These are phyloP conservation scores for Moringa oleifera DNA, from an alignment of 345 rosid species.

Conservation along the genomic window DNA sequence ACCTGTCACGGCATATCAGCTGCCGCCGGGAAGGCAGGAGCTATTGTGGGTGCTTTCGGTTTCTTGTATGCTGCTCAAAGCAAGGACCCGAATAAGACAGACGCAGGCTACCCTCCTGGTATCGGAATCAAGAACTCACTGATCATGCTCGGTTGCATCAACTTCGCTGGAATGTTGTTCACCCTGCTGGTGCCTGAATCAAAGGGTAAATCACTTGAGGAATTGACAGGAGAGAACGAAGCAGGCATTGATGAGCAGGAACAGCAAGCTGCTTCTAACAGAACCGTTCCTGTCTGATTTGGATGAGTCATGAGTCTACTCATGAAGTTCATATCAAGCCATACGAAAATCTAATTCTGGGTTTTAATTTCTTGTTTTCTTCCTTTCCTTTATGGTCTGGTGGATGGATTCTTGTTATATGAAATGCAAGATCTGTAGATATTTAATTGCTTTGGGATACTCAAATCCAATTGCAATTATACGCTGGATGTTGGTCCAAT, in stretches of 20 bases:
- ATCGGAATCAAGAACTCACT: constrained; percentile 51
- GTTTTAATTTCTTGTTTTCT: neutral
- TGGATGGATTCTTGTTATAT: neutral
- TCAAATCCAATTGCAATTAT: too few species aligned
- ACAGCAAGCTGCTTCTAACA: neutral
- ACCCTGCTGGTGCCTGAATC: constrained; percentile 55
- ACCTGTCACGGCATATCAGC: constrained; percentile 70
- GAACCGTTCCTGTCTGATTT: neutral
- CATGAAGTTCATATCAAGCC: neutral
- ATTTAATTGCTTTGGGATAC: too few species aligned
- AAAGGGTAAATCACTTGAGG: constrained; percentile 52
- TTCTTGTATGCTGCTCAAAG: constrained; percentile 50
- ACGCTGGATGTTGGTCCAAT: too few species aligned
- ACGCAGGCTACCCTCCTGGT: constrained; percentile 56
- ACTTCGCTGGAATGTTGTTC: constrained; percentile 44
- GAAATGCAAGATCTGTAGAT: neutral
- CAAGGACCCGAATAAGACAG: constrained; percentile 27
- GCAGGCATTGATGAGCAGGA: neutral
- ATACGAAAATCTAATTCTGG: too few species aligned
- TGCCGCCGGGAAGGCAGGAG: constrained; percentile 51
- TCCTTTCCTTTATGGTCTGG: neutral
- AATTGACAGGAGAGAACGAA: constrained; percentile 50
- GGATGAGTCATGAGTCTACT: neutral
- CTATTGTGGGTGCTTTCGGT: constrained; percentile 53
- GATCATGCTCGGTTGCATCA: constrained; percentile 38